Evolutionary conservation across 106 monocot species (phyloP), one percentile per base, ranked within the genome.

Genomic region (Gastrodia elata): DNA sequence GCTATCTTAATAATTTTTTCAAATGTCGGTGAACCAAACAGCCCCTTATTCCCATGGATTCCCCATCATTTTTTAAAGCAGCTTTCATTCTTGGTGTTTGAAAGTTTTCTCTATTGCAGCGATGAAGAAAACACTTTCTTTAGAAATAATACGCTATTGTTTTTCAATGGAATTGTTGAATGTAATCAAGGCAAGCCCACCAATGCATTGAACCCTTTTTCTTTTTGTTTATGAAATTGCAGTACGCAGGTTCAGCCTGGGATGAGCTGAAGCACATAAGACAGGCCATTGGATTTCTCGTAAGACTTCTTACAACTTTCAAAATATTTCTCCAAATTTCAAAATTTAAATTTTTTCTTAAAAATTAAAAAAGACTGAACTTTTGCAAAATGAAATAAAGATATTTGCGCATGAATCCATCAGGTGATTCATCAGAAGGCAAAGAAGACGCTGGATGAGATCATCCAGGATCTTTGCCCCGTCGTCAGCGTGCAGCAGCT

Each of bases 281-380:
- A 85, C 91, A 95, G 77, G 91, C 91, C 59, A 89, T 95, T 68
- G 92, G 85, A 0, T 95, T 95, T 73, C 82, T 95, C 89, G 95
- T 95, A 39, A 58, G 40, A 8, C 14, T 8, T 28, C n/a, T 24
- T 58, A 25, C 27, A 5, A 22, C 34, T 38, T 40, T 11, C n/a
- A 56, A 56, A 18, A n/a, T 56, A 15, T 18, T 56, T 4, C n/a
- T 20, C 4, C n/a, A n/a, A 56, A 15, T 4, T 15, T 56, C n/a
- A 4, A 56, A 56, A 20, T 4, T 15, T 56, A 4, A 4, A 56
- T 18, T 56, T 56, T 4, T 20, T 13, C 6, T 43, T 13, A 43
- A 43, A 13, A 43, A 43, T 13, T 43, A 13, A 43, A n/a, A n/a
- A n/a, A n/a, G n/a, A n/a, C n/a, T n/a, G n/a, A n/a, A n/a, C n/a